phyloP scores from a whole-genome alignment of 768 basidiomycete genomes.

The Exidia glandulosa region DNA sequence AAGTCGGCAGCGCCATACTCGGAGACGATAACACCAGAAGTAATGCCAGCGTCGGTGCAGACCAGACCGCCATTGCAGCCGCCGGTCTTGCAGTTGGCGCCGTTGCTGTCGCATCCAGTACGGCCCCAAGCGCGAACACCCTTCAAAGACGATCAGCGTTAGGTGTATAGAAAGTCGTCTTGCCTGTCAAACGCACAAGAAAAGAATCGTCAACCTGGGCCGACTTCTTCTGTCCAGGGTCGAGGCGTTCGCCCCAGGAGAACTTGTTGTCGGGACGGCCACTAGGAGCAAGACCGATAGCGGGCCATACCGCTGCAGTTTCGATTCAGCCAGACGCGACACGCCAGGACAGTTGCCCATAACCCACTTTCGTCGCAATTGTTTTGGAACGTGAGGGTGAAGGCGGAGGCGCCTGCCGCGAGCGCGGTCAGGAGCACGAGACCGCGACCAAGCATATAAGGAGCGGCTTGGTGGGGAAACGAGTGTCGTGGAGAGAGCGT shows the following conservation, averaged over 20 bases:
- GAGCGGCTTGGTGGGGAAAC: background rate
- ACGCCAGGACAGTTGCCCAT: background rate
- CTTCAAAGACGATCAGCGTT: background rate
- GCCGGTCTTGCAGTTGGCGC: background rate
- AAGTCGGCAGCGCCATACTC: slow-evolving; percentile 3
- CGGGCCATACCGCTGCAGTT: slow-evolving; percentile 1
- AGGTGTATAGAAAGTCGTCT: background rate
- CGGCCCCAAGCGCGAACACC: slow-evolving; percentile 5
- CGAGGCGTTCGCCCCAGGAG: background rate
- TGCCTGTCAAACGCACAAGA: background rate
- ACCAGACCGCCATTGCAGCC: background rate
- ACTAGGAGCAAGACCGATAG: slow-evolving; percentile 1
- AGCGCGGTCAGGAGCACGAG: background rate
- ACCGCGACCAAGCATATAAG: background rate
- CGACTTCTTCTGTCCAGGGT: background rate
- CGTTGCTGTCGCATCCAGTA: background rate
- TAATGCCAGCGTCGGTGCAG: slow-evolving; percentile 4
- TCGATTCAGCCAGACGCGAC: background rate
- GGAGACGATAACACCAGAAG: background rate
- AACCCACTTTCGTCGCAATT: background rate
- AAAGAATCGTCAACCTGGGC: background rate
- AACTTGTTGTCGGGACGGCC: slow-evolving; percentile 1
- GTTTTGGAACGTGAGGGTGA: background rate
- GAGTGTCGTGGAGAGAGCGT: background rate
- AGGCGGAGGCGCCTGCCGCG: background rate